These are phyloP conservation scores for Fusarium sp. DNA, from an alignment of 2,329 filamentous ascomycete species.

Conservation along the genomic window DNA sequence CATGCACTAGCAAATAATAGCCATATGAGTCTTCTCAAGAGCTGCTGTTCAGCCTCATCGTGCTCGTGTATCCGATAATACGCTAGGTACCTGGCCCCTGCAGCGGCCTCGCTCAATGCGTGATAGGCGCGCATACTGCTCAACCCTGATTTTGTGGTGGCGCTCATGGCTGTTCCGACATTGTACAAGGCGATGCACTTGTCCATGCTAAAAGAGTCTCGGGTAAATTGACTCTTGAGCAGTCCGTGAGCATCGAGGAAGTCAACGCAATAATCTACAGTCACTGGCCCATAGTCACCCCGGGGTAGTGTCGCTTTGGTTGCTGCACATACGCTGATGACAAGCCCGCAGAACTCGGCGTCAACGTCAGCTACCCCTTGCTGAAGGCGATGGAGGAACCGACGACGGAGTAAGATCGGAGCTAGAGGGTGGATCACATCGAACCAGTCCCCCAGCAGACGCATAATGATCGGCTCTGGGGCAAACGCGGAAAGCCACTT, in stretches of 20 bases:
- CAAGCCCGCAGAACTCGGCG: conserved; percentile 47
- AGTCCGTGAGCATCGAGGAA: conserved; percentile 46
- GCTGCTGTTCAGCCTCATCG: conserved; percentile 44
- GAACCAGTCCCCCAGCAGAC: conserved; percentile 50
- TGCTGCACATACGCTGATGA: conserved; percentile 50
- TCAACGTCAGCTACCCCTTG: conserved; percentile 42
- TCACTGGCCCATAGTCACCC: conserved; percentile 42
- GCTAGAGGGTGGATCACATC: conserved; percentile 49
- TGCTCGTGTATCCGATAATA: conserved; percentile 42
- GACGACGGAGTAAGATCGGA: conserved; percentile 48
- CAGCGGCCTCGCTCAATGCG: conserved; percentile 41
- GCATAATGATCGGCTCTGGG: conserved; percentile 15
- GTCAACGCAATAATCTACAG: conserved; percentile 43
- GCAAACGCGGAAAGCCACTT: conserved; percentile 35
- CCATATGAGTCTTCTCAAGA: conserved; percentile 50
- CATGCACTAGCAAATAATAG: conserved; percentile 46
- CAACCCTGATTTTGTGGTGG: conserved; percentile 12
- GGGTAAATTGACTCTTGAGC: conserved; percentile 27
- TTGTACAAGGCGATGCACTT: conserved; percentile 53
- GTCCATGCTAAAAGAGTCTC: conserved; percentile 45
- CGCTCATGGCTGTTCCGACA: conserved; percentile 42
- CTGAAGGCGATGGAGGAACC: conserved; percentile 44
- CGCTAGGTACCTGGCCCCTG: conserved; percentile 45
- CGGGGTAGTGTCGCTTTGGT: conserved; percentile 48
- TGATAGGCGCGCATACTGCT: conserved; percentile 37